Evolutionary conservation across 2,329 filamentous ascomycete species (phyloP).

Genomic region (Botrytis squamosa): DNA sequence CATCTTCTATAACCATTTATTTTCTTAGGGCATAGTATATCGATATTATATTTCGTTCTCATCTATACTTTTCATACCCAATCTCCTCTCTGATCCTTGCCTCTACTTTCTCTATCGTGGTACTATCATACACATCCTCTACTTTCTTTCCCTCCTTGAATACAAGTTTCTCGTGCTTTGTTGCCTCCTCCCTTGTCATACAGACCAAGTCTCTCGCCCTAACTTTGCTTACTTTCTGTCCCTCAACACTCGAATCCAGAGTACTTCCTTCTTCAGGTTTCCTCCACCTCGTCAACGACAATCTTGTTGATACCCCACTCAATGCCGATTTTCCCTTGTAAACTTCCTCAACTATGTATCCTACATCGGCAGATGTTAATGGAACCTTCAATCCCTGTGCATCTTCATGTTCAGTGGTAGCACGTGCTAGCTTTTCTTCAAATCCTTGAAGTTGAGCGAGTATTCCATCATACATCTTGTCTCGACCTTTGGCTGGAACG

Average conservation of each 20-base stretch:
- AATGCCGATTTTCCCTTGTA: conserved; percentile 80
- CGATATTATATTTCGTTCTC: conserved; percentile 23
- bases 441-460: conserved; percentile 70
- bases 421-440: conserved; percentile 68
- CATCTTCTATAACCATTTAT: not conserved
- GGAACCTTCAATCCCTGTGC: conserved; percentile 73
- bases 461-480: conserved; percentile 90
- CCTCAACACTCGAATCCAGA: conserved; percentile 64
- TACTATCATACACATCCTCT: conserved; percentile 71
- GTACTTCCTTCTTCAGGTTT: conserved; percentile 56
- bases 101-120: conserved; percentile 66
- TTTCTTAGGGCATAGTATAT: not conserved
- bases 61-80: conserved; percentile 55
- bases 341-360: conserved; percentile 86
- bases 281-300: conserved; percentile 79
- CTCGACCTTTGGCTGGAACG: conserved; percentile 73
- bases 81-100: conserved; percentile 66
- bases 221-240: conserved; percentile 74
- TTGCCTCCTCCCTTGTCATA: conserved; percentile 90
- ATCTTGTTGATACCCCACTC: conserved; percentile 75
- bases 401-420: conserved; percentile 47
- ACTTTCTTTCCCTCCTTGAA: conserved; percentile 65
- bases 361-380: conserved; percentile 75
- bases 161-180: conserved; percentile 75
- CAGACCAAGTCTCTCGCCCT: conserved; percentile 72